Percentiles rank a stretch among this genome's conserved stretches.
These are phyloP conservation scores for Bipolaris zeicola DNA, from an alignment of 2,329 filamentous ascomycete species.

Conservation along the genomic window DNA sequence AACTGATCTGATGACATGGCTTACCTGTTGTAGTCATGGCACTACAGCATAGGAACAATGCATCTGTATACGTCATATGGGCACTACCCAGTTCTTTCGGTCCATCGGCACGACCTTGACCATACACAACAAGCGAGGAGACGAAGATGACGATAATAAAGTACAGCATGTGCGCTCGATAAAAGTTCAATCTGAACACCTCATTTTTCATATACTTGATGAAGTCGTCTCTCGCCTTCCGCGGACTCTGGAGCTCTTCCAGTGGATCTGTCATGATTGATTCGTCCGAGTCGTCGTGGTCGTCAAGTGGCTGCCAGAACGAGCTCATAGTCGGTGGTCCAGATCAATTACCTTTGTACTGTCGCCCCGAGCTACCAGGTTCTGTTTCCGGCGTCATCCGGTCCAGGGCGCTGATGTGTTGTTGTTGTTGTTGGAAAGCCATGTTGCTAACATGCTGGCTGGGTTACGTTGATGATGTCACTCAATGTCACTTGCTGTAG, in stretches of 20 bases:
- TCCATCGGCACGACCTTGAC: slow-evolving; percentile 33
- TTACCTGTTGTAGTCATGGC: slow-evolving; percentile 42
- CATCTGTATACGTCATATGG: slow-evolving; percentile 34
- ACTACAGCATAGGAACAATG: slow-evolving; percentile 36
- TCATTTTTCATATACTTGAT: slow-evolving; percentile 25
- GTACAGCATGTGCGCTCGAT: slow-evolving; percentile 39
- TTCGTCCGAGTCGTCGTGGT: slow-evolving; percentile 2
- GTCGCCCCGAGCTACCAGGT: background rate
- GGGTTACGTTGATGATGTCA: slow-evolving; percentile 8
- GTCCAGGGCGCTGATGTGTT: background rate
- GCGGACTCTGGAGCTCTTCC: slow-evolving; percentile 24
- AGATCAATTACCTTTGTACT: slow-evolving; percentile 1
- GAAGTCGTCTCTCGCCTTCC: slow-evolving; percentile 25
- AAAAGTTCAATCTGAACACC: slow-evolving; percentile 27
- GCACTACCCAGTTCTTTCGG: slow-evolving; percentile 22
- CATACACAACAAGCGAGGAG: slow-evolving; percentile 37
- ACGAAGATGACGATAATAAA: slow-evolving; percentile 35
- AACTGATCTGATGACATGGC: background rate
- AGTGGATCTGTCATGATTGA: slow-evolving; percentile 23
- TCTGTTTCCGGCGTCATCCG: background rate
- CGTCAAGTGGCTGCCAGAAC: slow-evolving; percentile 10
- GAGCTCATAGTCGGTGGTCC: slow-evolving; percentile 6
- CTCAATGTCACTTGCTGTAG: slow-evolving; percentile 3
- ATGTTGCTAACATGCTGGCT: slow-evolving; percentile 1
- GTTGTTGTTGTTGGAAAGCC: slow-evolving; percentile 3